These are phyloP conservation scores for Boletellus dicymbophilus DNA, from an alignment of 1,284 basidiomycete genomes.

Conservation along the genomic window DNA sequence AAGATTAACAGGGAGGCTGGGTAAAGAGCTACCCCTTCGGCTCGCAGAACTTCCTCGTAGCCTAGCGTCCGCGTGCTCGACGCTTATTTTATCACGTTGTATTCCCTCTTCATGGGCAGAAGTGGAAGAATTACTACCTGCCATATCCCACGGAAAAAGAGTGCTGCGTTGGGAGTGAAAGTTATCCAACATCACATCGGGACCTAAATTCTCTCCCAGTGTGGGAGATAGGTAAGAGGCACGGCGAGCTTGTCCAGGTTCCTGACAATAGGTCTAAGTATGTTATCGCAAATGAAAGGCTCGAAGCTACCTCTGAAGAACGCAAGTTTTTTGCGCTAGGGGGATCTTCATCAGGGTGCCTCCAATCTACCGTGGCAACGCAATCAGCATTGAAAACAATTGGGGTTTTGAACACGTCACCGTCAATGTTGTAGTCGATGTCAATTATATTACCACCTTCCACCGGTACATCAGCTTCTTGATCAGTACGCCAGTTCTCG, in stretches of 20 bases:
- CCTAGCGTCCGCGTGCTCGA: conserved; percentile 53
- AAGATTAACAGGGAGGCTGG: conserved; percentile 46
- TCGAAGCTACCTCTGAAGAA: conserved; percentile 63
- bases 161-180: conserved; percentile 64
- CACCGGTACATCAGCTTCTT: conserved; percentile 4
- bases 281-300: not conserved
- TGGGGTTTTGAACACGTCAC: conserved; percentile 18
- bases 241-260: conserved; percentile 75
- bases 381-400: conserved; percentile 4
- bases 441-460: conserved; percentile 19
- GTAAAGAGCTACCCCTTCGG: conserved; percentile 51
- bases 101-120: conserved; percentile 38
- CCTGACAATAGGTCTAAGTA: conserved; percentile 42
- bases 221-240: conserved; percentile 54
- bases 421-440: conserved; percentile 25
- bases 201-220: conserved; percentile 47
- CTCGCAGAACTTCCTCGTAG: conserved; percentile 56
- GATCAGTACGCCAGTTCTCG: conserved; percentile 5
- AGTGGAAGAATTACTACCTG: conserved; percentile 63
- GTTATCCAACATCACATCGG: conserved; percentile 42
- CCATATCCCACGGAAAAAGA: conserved; percentile 82
- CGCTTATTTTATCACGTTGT: conserved; percentile 45
- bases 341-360: conserved; percentile 13
- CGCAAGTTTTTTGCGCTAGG: conserved; percentile 35
- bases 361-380: conserved; percentile 24